These are phyloP conservation scores for Boletus tylopilopsis DNA, from an alignment of 768 basidiomycete species.

Conservation along the genomic window DNA sequence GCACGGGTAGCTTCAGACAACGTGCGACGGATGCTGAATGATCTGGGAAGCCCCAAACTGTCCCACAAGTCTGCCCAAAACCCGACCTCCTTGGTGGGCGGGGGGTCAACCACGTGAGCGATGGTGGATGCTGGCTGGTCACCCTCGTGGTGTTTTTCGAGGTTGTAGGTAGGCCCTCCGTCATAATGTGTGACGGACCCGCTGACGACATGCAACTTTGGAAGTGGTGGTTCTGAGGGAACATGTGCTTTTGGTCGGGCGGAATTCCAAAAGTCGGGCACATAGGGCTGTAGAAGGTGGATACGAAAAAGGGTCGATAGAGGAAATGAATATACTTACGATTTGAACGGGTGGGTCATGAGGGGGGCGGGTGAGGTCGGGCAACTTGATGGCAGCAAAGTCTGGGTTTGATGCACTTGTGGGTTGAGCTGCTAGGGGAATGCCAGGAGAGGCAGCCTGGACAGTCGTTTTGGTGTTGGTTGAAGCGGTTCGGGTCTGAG, in stretches of 20 bases:
- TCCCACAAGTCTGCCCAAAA: conserved; percentile 36
- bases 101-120: conserved; percentile 10
- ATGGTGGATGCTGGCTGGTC: neutral
- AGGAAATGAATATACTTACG: conserved; percentile 39
- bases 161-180: conserved; percentile 45
- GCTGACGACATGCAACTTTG: conserved; percentile 50
- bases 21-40: conserved; percentile 23
- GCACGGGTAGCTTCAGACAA: conserved; percentile 13
- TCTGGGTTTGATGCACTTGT: conserved; percentile 17
- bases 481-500: conserved; percentile 23
- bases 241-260: conserved; percentile 34
- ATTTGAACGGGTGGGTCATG: conserved; percentile 49
- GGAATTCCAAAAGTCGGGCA: conserved; percentile 58
- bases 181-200: conserved; percentile 44
- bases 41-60: conserved; percentile 34
- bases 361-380: conserved; percentile 46
- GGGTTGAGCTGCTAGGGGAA: conserved; percentile 36
- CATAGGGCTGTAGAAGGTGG: conserved; percentile 45
- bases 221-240: conserved; percentile 27
- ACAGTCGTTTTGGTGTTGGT: conserved; percentile 21
- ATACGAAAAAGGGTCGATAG: neutral
- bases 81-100: conserved; percentile 11
- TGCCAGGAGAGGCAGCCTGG: conserved; percentile 38
- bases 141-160: conserved; percentile 26
- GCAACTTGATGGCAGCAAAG: conserved; percentile 52